Base-by-base conservation (phyloP, 139 green algal species). In the Picochlorum sp. region DNA sequence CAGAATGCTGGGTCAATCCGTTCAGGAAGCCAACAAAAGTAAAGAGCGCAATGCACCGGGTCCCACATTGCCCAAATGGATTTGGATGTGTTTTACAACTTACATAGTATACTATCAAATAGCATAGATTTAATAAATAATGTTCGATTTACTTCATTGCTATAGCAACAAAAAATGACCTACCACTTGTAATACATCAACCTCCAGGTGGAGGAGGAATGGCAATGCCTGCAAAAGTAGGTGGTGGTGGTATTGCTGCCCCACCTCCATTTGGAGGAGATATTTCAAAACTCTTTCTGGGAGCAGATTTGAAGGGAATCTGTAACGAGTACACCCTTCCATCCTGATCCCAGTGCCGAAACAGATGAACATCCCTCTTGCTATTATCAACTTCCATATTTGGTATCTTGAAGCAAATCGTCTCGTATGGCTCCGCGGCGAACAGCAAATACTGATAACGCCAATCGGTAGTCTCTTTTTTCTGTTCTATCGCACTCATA, bases 401-500 rank as follows among this genome's bases (percentile, higher is more conserved):
- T 30, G 89, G 91, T 28, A 98, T 76, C 66, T 98, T 98, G 76
- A 99, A 99, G 8, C 82, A 68, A 26, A 99, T 89, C 33, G 85
- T 81, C 66, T 99, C 93, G 56, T 99, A 99, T 0, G 93, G 93
- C 50, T 97, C 93, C 7, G 88, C 87, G 7, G 91, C 88, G 74
- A 98, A 98, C 33, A 97, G 73, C 50, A 99, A 74, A 81, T 96
- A 99, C 74, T 97, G 91, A 69, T 87, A 96, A 18, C 63, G 67
- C 70, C 89, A 88, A 74, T 96, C 83, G 43, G 80, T 83, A 1
- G 83, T 59, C 77, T 99, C 93, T 30, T 91, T 75, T 10, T 69
- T 67, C 78, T 98, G 93, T 81, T 99, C 93, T 66, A 88, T 97
- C 5, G 83, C 76, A 18, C 68, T 87, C 93, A 99, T 98, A 81